A percentile compares a stretch with the other conserved stretches of the same genome.
Conservation (phyloP, 1,139 yeast genomes). For the Hyphopichia burtonii region DNA sequence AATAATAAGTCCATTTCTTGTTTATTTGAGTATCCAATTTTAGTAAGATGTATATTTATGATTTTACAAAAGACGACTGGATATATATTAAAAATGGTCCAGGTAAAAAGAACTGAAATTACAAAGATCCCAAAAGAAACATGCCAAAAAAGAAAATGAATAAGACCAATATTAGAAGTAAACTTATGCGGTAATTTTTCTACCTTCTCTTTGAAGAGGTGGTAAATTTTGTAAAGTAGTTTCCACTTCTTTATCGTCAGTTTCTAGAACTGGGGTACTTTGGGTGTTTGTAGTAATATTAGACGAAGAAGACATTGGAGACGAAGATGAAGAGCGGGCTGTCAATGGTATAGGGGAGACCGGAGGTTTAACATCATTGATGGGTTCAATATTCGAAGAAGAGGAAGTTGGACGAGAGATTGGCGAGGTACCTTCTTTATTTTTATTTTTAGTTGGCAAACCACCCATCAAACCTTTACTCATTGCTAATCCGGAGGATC, state of each 20-base stretch:
- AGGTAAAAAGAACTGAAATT: background rate
- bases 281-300: background rate
- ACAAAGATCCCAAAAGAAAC: background rate
- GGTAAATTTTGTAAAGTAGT: slow-evolving; percentile 61
- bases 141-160: background rate
- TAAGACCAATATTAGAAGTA: background rate
- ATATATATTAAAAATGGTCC: background rate
- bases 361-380: background rate
- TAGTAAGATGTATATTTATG: no score
- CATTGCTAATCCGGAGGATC: slow-evolving; percentile 83
- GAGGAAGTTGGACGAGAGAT: background rate
- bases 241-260: slow-evolving; percentile 25
- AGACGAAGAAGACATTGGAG: background rate
- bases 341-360: slow-evolving; percentile 43
- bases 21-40: no score
- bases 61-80: no score
- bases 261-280: background rate
- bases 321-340: background rate
- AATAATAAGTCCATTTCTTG: no score
- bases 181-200: slow-evolving; percentile 25
- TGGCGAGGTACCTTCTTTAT: background rate
- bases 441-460: slow-evolving; percentile 30
- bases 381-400: background rate
- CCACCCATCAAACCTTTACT: slow-evolving; percentile 88
- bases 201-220: slow-evolving; percentile 84